These are phyloP conservation scores for Friedmanniomyces endolithicus DNA, from an alignment of 495 filamentous ascomycete genomes.

Conservation along the genomic window DNA sequence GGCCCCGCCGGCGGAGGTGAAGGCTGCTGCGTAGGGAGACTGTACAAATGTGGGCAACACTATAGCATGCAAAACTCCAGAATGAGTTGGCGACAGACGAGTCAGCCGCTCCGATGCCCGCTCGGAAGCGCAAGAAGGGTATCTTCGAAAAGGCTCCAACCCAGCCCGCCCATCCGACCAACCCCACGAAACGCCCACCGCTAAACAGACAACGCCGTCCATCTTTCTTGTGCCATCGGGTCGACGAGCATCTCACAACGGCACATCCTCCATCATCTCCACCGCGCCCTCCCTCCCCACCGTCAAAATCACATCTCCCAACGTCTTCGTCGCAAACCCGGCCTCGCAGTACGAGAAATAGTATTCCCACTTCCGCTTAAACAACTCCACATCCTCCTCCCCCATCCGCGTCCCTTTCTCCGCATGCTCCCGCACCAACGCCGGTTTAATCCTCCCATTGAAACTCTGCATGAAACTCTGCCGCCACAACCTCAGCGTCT, in stretches of 20 bases:
- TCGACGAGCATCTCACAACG: constrained; percentile 31
- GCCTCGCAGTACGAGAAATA: constrained; percentile 66
- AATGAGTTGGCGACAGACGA: not conserved
- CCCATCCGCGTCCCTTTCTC: constrained; percentile 33
- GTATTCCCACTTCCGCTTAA: constrained; percentile 61
- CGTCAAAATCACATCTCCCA: constrained; percentile 57
- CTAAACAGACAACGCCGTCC: not conserved
- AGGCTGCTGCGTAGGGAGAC: not conserved
- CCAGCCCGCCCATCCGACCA: not conserved
- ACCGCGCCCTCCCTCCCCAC: constrained; percentile 52
- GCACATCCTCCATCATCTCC: constrained; percentile 56
- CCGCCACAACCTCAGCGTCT: constrained; percentile 53
- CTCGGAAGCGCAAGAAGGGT: constrained; percentile 1
- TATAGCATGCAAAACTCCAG: not conserved
- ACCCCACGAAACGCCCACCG: not conserved
- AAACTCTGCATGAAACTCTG: constrained; percentile 53
- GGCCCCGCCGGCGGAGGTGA: not conserved
- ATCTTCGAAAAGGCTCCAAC: not conserved
- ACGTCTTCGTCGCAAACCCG: constrained; percentile 54
- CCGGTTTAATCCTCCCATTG: constrained; percentile 41
- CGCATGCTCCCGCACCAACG: constrained; percentile 40
- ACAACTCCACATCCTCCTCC: constrained; percentile 47
- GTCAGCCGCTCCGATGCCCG: not conserved
- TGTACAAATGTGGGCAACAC: not conserved
- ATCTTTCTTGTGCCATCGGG: not conserved